Evolutionary conservation across 2,329 filamentous ascomycete genomes (phyloP), one percentile per base, ranked within the genome.

Genomic region (Mycocentrospora acerina): DNA sequence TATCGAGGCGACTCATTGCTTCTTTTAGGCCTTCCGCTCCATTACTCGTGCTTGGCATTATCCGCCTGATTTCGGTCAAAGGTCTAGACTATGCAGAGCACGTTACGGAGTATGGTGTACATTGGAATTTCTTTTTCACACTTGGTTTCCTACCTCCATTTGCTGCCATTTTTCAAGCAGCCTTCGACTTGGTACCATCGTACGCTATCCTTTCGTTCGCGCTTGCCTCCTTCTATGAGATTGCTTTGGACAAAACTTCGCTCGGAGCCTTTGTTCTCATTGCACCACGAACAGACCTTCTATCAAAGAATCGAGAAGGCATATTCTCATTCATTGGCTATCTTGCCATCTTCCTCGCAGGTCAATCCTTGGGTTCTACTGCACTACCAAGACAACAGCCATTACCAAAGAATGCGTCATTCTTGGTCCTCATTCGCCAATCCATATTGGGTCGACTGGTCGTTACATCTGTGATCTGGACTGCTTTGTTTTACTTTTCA

Each of bases 51-150:
- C 76, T 98, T 4, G 93, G 93, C 11, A 63, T 93, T 16, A 74
- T 94, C 38, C 82, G 93, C 16, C 77, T 97, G 16, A 81, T 89
- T 51, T 94, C 84, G 55, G 90, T 97, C 61, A 98, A 98, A 70
- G 88, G 88, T 6, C 74, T 96, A 19, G 90, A 97, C 63, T 98
- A 98, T 63, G 90, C 90, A 3, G 93, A 98, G 66, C 93, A 98
- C 71, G 89, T 96, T 42, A 90, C 88, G 11, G 93, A 98, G 64
- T 98, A 98, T 62, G 93, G 93, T 29, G 88, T 98, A 8, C 93
- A 98, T 68, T 98, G 93, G 93, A 98, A 98, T 68, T 98, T 98
- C 69, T 98, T 98, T 77, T 97, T 97, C 70, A 98, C 93, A 0
- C 76, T 98, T 8, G 90, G 83, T 5, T 79, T 96, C 32, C 72